Conservation (phyloP, 306 rosid genomes). For the Spatholobus suberectus region DNA sequence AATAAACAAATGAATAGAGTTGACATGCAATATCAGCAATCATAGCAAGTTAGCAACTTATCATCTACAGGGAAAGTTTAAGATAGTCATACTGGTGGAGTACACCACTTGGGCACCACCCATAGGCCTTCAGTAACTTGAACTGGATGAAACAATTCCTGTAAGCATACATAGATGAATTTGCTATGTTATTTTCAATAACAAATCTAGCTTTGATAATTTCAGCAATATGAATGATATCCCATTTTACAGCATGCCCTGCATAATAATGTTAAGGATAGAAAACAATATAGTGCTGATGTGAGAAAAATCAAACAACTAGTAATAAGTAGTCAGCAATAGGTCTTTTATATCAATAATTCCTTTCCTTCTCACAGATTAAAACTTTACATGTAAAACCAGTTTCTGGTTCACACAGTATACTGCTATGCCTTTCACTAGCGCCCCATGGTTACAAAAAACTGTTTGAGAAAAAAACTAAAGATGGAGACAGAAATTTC, state of each 20-base stretch:
- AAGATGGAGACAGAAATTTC: conserved; percentile 7
- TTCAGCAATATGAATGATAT: conserved; percentile 31
- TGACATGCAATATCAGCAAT: conserved; percentile 16
- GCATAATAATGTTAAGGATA: conserved; percentile 9
- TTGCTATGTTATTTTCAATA: conserved; percentile 25
- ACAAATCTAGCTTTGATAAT: not conserved
- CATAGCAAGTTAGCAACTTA: conserved; percentile 12
- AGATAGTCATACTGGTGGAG: conserved; percentile 68
- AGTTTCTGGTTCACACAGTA: conserved; percentile 9
- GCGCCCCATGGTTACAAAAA: not conserved
- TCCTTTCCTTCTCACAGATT: not conserved
- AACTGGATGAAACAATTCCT: conserved; percentile 82
- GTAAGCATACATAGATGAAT: conserved; percentile 34
- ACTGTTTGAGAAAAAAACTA: not conserved
- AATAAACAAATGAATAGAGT: not conserved
- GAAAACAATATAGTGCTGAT: not conserved
- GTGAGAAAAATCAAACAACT: conserved; percentile 11
- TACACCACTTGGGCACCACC: conserved; percentile 86
- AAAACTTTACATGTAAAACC: conserved; percentile 1
- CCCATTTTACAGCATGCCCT: not conserved
- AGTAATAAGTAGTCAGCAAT: not conserved
- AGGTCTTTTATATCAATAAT: not conserved
- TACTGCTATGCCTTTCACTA: not conserved
- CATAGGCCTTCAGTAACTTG: conserved; percentile 77
- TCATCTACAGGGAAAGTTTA: conserved; percentile 29